Percentiles rank a stretch among this genome's conserved stretches.
phyloP scores from a whole-genome alignment of 2,329 filamentous ascomycete genomes.

The Chaetomium globosum region DNA sequence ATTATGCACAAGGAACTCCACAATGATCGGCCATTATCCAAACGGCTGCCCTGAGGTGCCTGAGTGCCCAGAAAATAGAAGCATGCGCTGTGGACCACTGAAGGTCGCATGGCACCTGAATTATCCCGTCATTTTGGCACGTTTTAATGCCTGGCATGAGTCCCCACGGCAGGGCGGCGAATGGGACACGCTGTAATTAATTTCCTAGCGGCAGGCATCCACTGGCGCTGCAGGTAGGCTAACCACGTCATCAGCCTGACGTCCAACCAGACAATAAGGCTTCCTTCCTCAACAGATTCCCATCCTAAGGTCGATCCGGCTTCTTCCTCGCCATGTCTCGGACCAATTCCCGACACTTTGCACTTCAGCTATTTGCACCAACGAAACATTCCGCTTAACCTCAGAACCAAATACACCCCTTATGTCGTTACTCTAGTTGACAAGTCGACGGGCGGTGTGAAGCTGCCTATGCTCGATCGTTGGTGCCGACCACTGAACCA shows the following conservation, averaged over 20 bases:
- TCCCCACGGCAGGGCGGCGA: constrained; percentile 22
- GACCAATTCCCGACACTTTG: not conserved
- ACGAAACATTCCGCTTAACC: not conserved
- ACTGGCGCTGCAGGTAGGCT: not conserved
- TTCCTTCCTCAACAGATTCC: not conserved
- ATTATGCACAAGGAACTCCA: not conserved
- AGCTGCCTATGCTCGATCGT: constrained; percentile 3
- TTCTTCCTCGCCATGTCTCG: constrained; percentile 17
- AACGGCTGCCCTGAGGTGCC: not conserved
- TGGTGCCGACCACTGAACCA: not conserved
- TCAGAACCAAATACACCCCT: not conserved
- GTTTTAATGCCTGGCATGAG: constrained; percentile 1
- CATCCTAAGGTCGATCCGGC: not conserved
- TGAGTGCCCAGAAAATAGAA: not conserved
- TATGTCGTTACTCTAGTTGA: constrained; percentile 13
- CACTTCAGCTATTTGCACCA: not conserved
- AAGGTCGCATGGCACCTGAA: not conserved
- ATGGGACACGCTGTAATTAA: constrained; percentile 14
- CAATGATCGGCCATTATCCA: not conserved
- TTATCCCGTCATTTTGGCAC: constrained; percentile 4
- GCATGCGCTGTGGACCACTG: not conserved
- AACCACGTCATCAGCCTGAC: constrained; percentile 33
- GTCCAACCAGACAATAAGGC: constrained; percentile 11
- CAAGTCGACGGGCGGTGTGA: constrained; percentile 15
- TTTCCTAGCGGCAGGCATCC: constrained; percentile 24